These are phyloP conservation scores for Cryphonectria radicalis DNA, from an alignment of 2,329 filamentous ascomycete genomes.

Conservation along the genomic window DNA sequence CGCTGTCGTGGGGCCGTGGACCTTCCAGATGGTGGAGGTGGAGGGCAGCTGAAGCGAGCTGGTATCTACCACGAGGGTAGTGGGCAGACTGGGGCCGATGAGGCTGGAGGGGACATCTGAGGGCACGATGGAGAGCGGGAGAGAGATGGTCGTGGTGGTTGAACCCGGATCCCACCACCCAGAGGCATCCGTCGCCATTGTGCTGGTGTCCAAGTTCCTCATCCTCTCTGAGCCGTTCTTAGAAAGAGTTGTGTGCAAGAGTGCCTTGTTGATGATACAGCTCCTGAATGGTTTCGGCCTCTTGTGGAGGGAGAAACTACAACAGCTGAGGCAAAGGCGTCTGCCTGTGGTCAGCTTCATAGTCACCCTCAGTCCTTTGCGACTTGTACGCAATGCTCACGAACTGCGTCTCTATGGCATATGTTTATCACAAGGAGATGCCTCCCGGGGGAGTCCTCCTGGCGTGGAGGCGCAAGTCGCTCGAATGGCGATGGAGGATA, in stretches of 20 bases:
- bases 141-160: neutral
- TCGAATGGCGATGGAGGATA: neutral
- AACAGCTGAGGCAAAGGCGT: neutral
- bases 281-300: neutral
- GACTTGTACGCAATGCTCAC: neutral
- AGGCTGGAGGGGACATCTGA: conserved; percentile 20
- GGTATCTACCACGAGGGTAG: conserved; percentile 23
- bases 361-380: neutral
- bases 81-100: conserved; percentile 17
- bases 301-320: neutral
- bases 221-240: neutral
- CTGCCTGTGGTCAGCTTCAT: neutral
- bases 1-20: neutral
- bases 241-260: neutral
- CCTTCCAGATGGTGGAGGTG: conserved; percentile 1
- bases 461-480: neutral
- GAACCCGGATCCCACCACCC: neutral
- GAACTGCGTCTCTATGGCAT: neutral
- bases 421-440: neutral
- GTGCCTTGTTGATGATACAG: neutral
- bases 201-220: neutral
- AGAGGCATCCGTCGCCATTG: neutral
- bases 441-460: neutral
- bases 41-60: neutral
- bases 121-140: conserved; percentile 25